A percentile compares a stretch with the other conserved stretches of the same genome.
Conservation (phyloP, 2,329 filamentous ascomycete genomes). For the Fusarium sp. region DNA sequence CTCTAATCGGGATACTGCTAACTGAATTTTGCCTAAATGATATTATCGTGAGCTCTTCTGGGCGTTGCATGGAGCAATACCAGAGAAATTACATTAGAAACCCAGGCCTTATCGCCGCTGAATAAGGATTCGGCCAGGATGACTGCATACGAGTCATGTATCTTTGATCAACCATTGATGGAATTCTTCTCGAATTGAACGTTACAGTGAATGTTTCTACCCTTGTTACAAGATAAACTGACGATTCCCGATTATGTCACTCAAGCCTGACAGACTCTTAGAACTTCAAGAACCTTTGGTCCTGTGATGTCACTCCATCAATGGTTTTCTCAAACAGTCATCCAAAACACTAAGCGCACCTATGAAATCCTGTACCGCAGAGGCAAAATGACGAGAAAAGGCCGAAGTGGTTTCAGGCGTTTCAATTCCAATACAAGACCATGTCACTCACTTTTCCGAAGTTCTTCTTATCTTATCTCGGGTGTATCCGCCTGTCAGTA, state of each 20-base stretch:
- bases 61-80: fast-evolving
- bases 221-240: neutral
- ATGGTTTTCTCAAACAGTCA: neutral
- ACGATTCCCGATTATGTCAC: neutral
- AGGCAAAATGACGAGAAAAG: neutral
- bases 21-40: neutral
- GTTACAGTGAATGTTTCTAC: neutral
- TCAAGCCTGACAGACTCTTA: neutral
- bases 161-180: neutral
- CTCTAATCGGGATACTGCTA: fast-evolving
- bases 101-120: neutral
- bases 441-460: constrained; percentile 20
- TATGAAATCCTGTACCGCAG: constrained; percentile 1
- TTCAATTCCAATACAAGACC: constrained; percentile 19
- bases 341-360: constrained; percentile 8
- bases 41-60: fast-evolving
- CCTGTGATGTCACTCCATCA: neutral
- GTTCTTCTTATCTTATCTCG: constrained; percentile 23
- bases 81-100: fast-evolving
- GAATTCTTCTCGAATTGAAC: neutral
- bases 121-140: fast-evolving
- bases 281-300: neutral
- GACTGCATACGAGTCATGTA: neutral
- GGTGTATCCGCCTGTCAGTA: constrained; percentile 11
- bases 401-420: constrained; percentile 15